Evolutionary conservation across 2,329 filamentous ascomycete species (phyloP), one percentile per base, ranked within the genome.

Genomic region (Aspergillus bombycis): DNA sequence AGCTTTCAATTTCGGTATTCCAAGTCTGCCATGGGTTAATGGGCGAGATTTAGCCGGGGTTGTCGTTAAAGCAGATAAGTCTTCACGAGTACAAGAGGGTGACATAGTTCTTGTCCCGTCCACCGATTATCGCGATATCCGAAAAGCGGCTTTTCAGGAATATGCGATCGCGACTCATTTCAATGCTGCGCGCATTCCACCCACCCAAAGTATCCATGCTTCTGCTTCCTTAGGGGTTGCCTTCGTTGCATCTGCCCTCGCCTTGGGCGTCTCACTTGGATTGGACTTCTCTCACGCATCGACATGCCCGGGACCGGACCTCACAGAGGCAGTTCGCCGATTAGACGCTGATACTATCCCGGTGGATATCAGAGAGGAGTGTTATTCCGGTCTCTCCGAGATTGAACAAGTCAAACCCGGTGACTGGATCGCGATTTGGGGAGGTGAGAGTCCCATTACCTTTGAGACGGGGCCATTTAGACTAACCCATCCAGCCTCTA

Each of bases 341-440:
- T 67, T 89, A 0, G 73, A 84, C 0, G 74, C 78, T 0, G 78
- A 84, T 0, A 67, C 72, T 0, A 78, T 93, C 2, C 85, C 90
- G 0, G 67, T 77, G 3, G 91, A 93, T 70, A 85, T 92, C 8
- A 77, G 83, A 2, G 73, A 81, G 5, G 90, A 93, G 72, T 89
- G 88, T 61, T 81, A 91, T n/a, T 73, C 82, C 0, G 82, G 84
- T 0, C 86, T 90, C 7, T 67, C 72, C 0, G 71, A 78, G 1
- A 70, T 74, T 0, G 88, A 91, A 65, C 79, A 88, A 10, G 84
- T 88, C 1, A 79, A 80, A 48, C 68, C 77, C 0, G 89, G 88
- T 0, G 90, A 93, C 64, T 93, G 89, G 86, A 77, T 93, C 45
- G 87, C 86, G 1, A 86, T 93, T 54, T 93, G 91, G 90, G 91